A percentile compares a stretch with the other conserved stretches of the same genome.
phyloP scores from a whole-genome alignment of 345 rosid genomes.

The Lepidium didymum region DNA sequence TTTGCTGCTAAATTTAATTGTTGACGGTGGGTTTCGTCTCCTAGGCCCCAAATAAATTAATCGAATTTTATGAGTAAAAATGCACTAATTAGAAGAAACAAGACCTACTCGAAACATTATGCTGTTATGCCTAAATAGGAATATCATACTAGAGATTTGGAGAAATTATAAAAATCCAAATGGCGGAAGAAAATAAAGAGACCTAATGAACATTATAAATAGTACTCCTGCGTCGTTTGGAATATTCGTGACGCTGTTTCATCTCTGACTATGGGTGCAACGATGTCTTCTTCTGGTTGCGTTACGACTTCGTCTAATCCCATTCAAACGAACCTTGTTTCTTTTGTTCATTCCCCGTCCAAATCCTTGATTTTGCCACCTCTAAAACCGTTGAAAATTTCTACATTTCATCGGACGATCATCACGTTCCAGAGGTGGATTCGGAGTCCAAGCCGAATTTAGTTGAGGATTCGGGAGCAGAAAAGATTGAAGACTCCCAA shows the following conservation, averaged over 20 bases:
- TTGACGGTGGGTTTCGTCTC: no score
- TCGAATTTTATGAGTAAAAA: no score
- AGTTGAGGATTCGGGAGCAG: background rate
- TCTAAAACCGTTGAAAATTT: constrained; percentile 22
- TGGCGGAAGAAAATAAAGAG: no score
- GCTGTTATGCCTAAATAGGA: no score
- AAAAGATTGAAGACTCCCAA: constrained; percentile 1
- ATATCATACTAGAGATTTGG: no score
- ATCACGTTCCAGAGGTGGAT: constrained; percentile 30
- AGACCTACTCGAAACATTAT: no score
- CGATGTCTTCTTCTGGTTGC: constrained; percentile 20
- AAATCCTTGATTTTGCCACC: constrained; percentile 27
- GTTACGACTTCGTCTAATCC: constrained; percentile 9
- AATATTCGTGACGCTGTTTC: background rate
- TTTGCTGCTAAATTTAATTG: no score
- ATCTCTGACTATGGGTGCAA: constrained; percentile 14
- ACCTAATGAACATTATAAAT: no score
- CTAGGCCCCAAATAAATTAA: no score
- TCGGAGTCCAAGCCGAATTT: background rate
- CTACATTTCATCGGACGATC: constrained; percentile 30
- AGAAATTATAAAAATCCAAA: no score
- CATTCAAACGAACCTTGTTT: background rate
- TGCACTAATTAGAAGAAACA: no score
- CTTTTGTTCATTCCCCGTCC: constrained; percentile 12
- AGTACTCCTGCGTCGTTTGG: no score